These are phyloP conservation scores for Ceratobasidium sp. DNA, from an alignment of 1,284 basidiomycete species.

Conservation along the genomic window DNA sequence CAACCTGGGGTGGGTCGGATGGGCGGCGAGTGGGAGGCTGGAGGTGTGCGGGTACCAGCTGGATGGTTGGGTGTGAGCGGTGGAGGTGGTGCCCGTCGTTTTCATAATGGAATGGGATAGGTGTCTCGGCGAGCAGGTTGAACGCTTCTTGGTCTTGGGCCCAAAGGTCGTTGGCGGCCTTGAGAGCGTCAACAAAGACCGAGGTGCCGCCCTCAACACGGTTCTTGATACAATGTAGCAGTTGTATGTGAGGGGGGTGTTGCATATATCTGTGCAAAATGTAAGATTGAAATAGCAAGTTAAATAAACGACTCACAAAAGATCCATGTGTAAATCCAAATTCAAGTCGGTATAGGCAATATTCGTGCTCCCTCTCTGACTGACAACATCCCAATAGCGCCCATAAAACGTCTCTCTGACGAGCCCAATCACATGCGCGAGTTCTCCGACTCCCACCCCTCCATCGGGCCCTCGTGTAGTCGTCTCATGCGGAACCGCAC, in stretches of 20 bases:
- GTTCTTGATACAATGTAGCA: conserved; percentile 89
- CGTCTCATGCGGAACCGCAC: conserved; percentile 66
- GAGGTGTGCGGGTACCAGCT: conserved; percentile 60
- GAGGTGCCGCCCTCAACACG: conserved; percentile 86
- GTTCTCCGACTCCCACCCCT: conserved; percentile 70
- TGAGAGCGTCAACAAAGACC: conserved; percentile 87
- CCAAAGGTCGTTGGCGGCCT: conserved; percentile 72
- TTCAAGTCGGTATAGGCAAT: conserved; percentile 95
- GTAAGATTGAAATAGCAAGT: neutral
- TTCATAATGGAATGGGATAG: conserved; percentile 89
- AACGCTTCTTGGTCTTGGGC: conserved; percentile 65
- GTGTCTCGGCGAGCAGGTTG: conserved; percentile 67
- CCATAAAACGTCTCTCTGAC: conserved; percentile 94
- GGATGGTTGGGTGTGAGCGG: conserved; percentile 81
- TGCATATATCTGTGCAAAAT: conserved; percentile 78
- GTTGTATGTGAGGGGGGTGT: conserved; percentile 89
- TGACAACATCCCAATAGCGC: conserved; percentile 88
- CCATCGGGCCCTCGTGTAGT: conserved; percentile 60
- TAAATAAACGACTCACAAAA: conserved; percentile 68
- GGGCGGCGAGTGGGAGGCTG: conserved; percentile 43
- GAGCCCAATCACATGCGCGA: conserved; percentile 77
- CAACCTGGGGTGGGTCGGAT: conserved; percentile 56
- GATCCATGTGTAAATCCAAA: conserved; percentile 92
- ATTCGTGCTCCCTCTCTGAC: conserved; percentile 79
- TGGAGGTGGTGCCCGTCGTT: conserved; percentile 91